phyloP scores from a whole-genome alignment of 208 protist species.

The Acanthamoeba royreba region DNA sequence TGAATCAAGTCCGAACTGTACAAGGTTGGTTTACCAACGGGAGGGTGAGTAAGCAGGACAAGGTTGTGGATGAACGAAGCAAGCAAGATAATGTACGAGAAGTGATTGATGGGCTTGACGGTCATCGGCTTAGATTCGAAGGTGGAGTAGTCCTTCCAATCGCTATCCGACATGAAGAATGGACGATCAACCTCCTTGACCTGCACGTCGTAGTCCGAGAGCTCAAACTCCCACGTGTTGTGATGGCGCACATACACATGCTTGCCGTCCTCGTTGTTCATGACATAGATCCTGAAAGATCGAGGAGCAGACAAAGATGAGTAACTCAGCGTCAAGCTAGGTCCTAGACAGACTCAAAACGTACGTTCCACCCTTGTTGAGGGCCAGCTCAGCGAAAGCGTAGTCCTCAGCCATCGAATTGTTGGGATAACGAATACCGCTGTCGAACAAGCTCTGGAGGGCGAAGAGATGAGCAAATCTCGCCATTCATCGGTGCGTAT shows the following conservation, averaged over 20 bases:
- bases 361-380: neutral
- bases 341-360: too few species aligned
- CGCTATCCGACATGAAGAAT: neutral
- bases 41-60: too few species aligned
- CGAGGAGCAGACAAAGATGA: neutral
- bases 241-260: neutral
- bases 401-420: neutral
- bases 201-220: neutral
- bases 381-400: neutral
- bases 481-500: neutral
- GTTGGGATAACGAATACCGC: neutral
- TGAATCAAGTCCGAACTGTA: neutral
- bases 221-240: neutral
- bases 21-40: neutral
- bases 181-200: neutral
- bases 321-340: neutral
- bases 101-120: neutral
- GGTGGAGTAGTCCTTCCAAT: neutral
- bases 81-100: neutral
- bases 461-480: neutral
- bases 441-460: neutral
- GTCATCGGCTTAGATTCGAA: neutral
- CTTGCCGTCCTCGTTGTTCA: slow-evolving; percentile 12
- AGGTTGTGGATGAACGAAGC: neutral
- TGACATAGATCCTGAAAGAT: neutral